Evolutionary conservation across 78 protist genomes (phyloP).

Genomic region (Pelomyxa schiedti): DNA sequence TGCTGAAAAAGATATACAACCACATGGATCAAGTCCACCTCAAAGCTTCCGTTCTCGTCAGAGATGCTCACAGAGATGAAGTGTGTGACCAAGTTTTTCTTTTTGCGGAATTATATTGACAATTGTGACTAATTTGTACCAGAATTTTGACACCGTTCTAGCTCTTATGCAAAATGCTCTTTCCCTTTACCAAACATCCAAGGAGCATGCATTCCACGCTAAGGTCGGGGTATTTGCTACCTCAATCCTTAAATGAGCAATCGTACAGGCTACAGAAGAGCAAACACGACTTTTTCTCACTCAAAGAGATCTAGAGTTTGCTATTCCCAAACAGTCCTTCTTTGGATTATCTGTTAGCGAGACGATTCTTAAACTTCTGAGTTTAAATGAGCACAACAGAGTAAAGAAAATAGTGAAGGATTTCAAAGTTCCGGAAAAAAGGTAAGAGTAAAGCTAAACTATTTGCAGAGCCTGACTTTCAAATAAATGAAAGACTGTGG

Average conservation of each 20-base stretch:
- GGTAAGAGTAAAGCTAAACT: too few relatives aligned
- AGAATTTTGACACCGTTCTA: not conserved
- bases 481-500: conserved; percentile 48
- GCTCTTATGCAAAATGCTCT: not conserved
- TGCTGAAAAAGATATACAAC: not conserved
- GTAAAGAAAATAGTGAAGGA: conserved; percentile 8
- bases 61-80: not conserved
- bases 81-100: not conserved
- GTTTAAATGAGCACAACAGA: not conserved
- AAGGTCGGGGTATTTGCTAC: conserved; percentile 13
- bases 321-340: not conserved
- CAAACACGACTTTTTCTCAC: conserved; percentile 29
- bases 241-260: not conserved
- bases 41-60: too few relatives aligned
- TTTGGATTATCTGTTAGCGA: conserved; percentile 20
- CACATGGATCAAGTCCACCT: too few relatives aligned
- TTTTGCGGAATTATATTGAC: conserved; percentile 1
- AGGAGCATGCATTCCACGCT: too few relatives aligned
- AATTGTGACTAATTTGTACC: conserved; percentile 9
- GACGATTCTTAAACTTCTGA: conserved; percentile 24
- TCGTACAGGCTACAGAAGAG: conserved; percentile 10
- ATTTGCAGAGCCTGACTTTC: conserved; percentile 25
- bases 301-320: conserved; percentile 53
- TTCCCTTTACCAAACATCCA: too few relatives aligned
- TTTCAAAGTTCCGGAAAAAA: too few relatives aligned